Conservation (phyloP, 345 rosid genomes). For the Jatropha curcas region DNA sequence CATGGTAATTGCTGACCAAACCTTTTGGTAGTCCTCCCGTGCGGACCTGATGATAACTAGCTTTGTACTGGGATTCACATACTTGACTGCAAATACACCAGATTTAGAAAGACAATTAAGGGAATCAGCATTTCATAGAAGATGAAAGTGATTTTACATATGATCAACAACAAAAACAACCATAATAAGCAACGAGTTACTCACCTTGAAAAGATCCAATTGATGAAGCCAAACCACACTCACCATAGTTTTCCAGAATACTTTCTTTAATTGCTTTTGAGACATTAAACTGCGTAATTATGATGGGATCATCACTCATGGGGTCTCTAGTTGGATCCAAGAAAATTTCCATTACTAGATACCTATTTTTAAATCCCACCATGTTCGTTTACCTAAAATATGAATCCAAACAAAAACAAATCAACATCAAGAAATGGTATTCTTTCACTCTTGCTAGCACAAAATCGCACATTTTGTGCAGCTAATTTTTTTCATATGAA, state of each 20-base stretch:
- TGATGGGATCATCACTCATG: slow-evolving; percentile 53
- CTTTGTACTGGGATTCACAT: slow-evolving; percentile 75
- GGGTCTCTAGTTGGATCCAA: slow-evolving; percentile 66
- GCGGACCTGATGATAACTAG: slow-evolving; percentile 65
- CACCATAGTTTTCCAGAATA: slow-evolving; percentile 70
- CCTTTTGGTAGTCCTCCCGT: slow-evolving; percentile 66
- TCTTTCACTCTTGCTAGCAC: not conserved
- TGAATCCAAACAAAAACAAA: not conserved
- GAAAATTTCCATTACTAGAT: slow-evolving; percentile 71
- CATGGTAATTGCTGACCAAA: slow-evolving; percentile 79
- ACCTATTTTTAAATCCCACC: slow-evolving; percentile 80
- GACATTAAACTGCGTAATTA: slow-evolving; percentile 63
- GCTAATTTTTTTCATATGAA: too few relatives aligned
- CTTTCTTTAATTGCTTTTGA: slow-evolving; percentile 61
- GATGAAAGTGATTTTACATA: not conserved
- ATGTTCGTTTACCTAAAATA: slow-evolving; percentile 26
- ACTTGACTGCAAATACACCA: slow-evolving; percentile 50
- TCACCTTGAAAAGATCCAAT: slow-evolving; percentile 63
- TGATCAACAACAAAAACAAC: not conserved
- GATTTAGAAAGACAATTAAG: not conserved
- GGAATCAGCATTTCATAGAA: not conserved
- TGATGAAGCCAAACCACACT: slow-evolving; percentile 71
- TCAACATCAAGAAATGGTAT: not conserved
- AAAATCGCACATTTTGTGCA: too few relatives aligned
- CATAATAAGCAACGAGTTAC: not conserved